Evolutionary conservation across 176 grass and related monocot genomes (phyloP), one percentile per base, ranked within the genome.

Genomic region (Oryza rufipogon): DNA sequence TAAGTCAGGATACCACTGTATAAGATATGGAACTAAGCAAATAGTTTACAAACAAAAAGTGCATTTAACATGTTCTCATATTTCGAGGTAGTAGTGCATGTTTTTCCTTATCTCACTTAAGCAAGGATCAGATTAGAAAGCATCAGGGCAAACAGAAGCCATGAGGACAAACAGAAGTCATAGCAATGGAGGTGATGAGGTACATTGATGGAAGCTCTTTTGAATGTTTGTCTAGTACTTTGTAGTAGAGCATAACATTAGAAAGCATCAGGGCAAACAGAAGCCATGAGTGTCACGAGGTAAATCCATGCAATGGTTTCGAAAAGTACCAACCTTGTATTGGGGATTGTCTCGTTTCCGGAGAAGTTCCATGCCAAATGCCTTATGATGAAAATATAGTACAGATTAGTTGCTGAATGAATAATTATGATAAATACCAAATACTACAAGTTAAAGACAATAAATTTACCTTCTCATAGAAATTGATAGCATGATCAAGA

Each of bases 291-390:
- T 0, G 0, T 72, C 4, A 81, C 20, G 28, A 47, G 48, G 1
- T 68, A 25, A 7, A n/a, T 52, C 79, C 38, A 44, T 85, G 20
- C 1, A 13, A 46, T 58, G 41, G 69, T 87, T 76, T 61, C 5
- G 1, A 64, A 66, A 83, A 33, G 79, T 51, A 76, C 75, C 54
- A 90, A 99, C 96, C 93, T 96, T 94, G 80, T 96, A 91, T 66
- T 94, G 89, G 78, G 93, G 93, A 90, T 94, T 96, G 68, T 99
- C 96, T 89, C 82, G 85, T 84, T 88, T 99, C 61, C 84, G 83
- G 42, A 99, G 86, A 92, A 99, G 93, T 81, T 99, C 96, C 96
- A 99, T 96, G 76, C 96, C 96, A 92, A 94, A 99, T 84, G 93
- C 96, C 96, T 98, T 67, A 70, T 85, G 68, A 63, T 54, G 83